A percentile compares a stretch with the other conserved stretches of the same genome.
These are phyloP conservation scores for Oryza rufipogon DNA, from an alignment of 176 grass and related monocot genomes.

Conservation along the genomic window DNA sequence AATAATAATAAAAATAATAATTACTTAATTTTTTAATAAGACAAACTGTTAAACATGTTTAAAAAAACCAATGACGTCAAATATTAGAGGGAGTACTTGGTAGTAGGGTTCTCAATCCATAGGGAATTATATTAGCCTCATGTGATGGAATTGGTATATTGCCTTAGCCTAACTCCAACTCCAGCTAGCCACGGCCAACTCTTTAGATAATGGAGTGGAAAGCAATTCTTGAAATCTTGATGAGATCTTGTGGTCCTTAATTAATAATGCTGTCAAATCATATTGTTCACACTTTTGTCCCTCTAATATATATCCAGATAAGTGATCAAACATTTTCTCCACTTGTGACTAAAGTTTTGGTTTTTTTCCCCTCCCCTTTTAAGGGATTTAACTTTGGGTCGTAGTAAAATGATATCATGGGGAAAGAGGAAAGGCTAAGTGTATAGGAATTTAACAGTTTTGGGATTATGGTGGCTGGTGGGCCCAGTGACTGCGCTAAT, in stretches of 20 bases:
- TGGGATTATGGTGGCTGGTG: neutral
- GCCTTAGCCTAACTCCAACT: slow-evolving; percentile 17
- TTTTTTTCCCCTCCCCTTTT: neutral
- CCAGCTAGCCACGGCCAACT: neutral
- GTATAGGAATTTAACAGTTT: neutral
- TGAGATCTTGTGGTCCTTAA: slow-evolving; percentile 24
- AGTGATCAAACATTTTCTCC: slow-evolving; percentile 1
- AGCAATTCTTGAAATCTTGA: slow-evolving; percentile 30
- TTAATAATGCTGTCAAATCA: slow-evolving; percentile 46
- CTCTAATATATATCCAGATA: neutral
- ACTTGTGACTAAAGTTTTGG: neutral
- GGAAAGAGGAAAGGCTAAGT: neutral
- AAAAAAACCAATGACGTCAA: no score
- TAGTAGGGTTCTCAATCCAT: slow-evolving; percentile 8
- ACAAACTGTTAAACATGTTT: no score
- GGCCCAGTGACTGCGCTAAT: neutral
- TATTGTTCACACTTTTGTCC: neutral
- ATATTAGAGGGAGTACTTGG: neutral
- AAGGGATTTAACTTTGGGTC: neutral
- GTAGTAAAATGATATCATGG: neutral
- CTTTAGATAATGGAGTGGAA: slow-evolving; percentile 8
- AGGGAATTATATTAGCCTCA: neutral
- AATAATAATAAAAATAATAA: no score
- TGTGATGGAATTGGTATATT: neutral
- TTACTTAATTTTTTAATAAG: no score